phyloP scores from a whole-genome alignment of 257 asterid species.

The Solanum boliviense region DNA sequence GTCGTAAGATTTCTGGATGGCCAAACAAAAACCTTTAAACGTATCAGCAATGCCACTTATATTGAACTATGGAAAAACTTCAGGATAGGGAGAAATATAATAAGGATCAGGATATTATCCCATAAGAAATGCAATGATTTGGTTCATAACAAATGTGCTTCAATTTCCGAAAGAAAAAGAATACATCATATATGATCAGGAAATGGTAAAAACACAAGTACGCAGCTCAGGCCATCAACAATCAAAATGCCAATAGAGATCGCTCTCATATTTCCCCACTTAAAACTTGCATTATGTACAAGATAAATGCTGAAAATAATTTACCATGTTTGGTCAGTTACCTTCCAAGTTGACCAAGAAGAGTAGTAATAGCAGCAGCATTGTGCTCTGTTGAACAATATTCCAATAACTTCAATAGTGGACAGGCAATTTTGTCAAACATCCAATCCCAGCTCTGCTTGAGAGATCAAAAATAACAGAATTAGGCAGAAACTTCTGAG shows the following conservation, averaged over 20 bases:
- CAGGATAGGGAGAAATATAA: not conserved
- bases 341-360: slow-evolving; percentile 92
- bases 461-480: not conserved
- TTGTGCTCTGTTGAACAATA: slow-evolving; percentile 27
- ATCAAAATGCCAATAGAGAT: not conserved
- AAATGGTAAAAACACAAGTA: not conserved
- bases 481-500: not conserved
- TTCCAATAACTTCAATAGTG: slow-evolving; percentile 35
- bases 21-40: not conserved
- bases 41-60: not conserved
- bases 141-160: not conserved
- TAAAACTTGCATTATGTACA: not conserved
- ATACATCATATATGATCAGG: not conserved
- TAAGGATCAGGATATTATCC: not conserved
- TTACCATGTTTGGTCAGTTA: slow-evolving; percentile 6
- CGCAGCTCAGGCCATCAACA: not conserved
- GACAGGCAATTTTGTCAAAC: slow-evolving; percentile 30
- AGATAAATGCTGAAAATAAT: not conserved
- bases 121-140: not conserved
- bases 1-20: not conserved
- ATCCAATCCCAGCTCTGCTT: slow-evolving; percentile 90
- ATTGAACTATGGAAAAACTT: not conserved
- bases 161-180: not conserved
- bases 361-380: slow-evolving; percentile 41
- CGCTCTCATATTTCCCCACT: not conserved